Evolutionary conservation across 2,329 filamentous ascomycete species (phyloP), one percentile per base, ranked within the genome.

Genomic region (Arthrobotrys sphaeroides): DNA sequence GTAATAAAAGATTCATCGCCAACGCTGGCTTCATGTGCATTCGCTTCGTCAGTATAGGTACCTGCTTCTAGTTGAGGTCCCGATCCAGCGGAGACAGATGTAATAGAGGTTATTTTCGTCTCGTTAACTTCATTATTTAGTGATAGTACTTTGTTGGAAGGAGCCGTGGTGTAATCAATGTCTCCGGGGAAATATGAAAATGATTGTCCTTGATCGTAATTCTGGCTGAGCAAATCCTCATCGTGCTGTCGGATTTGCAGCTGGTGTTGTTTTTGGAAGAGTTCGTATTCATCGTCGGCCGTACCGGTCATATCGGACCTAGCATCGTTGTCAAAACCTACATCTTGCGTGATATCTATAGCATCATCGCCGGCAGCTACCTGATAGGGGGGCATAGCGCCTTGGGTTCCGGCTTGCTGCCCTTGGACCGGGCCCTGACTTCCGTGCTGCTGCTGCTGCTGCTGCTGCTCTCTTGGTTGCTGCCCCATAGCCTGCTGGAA

Each of bases 161-260:
- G n/a, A 7, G 53, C 22, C 7, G 55, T 5, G 31, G 53, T 28
- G 22, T 36, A 68, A 51, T 74, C 62, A 59, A 74, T 18, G 7
- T 64, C 61, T 42, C 55, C 70, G 33, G 62, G 70, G n/a, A 67
- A 68, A 53, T 61, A 74, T 24, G 45, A 36, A 40, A 67, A 40
- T 7, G 38, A 47, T 36, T 64, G 60, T 28, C 59, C 66, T 47
- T 36, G 70, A 65, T 73, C 78, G 42, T 84, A 81, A 53, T 82
- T 79, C 38, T 82, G 80, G 60, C 82, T 79, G 33, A 77, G 78
- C 51, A 79, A 73, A 70, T 77, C 77, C 45, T 79, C 78, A 45
- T 78, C 70, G 36, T 79, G 77, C 59, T 79, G 78, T 31, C 78
- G 78, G n/a, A 77, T 67, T 33, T 78, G 78, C 24, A 78, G 38